Conservation (phyloP, 306 rosid species). For the Hippophae tibetana region DNA sequence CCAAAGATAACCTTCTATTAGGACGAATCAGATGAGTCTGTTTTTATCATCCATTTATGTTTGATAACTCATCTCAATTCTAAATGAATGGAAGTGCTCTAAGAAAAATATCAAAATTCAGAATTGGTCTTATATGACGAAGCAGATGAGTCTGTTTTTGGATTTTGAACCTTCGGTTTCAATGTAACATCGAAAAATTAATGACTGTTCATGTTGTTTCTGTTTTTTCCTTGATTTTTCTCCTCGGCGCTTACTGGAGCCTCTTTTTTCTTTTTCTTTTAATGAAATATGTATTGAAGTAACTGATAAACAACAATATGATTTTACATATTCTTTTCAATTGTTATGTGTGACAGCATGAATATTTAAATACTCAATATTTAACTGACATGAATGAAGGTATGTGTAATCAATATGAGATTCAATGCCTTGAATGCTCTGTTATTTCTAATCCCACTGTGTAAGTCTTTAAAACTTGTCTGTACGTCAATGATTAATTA, state of each 20-base stretch:
- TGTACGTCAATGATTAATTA: conserved; percentile 17
- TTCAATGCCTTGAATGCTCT: conserved; percentile 24
- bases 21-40: too few species aligned
- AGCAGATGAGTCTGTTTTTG: too few species aligned
- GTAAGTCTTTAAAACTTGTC: conserved; percentile 4
- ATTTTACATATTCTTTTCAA: background rate
- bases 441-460: conserved; percentile 18
- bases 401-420: conserved; percentile 4
- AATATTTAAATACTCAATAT: background rate
- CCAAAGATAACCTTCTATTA: too few species aligned
- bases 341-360: background rate
- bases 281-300: background rate
- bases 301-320: background rate
- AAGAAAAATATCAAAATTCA: too few species aligned
- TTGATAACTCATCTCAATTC: too few species aligned
- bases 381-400: conserved; percentile 9
- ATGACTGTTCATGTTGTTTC: background rate
- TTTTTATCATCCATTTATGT: too few species aligned
- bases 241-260: background rate
- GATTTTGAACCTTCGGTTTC: conserved; percentile 4
- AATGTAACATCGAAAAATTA: conserved; percentile 19
- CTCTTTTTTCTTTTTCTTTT: background rate
- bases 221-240: conserved; percentile 1
- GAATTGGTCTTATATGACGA: background rate
- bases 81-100: too few species aligned